Conservation (phyloP, 164 flowering plant species). For the Piper betle region DNA sequence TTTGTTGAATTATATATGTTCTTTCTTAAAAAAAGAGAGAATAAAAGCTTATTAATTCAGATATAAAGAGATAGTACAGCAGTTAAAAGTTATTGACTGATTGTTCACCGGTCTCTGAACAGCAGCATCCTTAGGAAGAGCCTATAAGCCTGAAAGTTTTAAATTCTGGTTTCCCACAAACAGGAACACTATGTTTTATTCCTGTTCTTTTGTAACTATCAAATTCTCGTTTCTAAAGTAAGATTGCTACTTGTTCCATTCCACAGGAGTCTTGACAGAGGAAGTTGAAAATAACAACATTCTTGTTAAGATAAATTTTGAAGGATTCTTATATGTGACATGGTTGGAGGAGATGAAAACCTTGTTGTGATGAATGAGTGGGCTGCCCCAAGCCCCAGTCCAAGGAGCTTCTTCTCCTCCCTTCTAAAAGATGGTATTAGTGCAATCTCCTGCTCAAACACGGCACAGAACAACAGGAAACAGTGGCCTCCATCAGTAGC, state of each 20-base stretch:
- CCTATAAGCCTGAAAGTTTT: too few species aligned
- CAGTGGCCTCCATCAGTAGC: conserved; percentile 13
- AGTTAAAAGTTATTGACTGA: too few species aligned
- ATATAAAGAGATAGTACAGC: too few species aligned
- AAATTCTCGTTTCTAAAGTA: not conserved
- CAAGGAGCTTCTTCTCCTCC: conserved; percentile 40
- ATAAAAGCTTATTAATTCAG: too few species aligned
- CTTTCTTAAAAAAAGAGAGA: too few species aligned
- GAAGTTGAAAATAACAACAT: not conserved
- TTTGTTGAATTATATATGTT: too few species aligned
- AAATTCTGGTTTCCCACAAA: not conserved
- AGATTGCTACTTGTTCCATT: not conserved
- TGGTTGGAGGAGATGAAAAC: conserved; percentile 56
- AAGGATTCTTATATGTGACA: conserved; percentile 4
- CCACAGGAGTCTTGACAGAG: not conserved
- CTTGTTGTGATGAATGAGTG: conserved; percentile 56
- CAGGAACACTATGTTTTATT: not conserved
- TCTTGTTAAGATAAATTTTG: not conserved
- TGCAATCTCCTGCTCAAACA: conserved; percentile 20
- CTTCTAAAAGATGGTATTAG: conserved; percentile 26
- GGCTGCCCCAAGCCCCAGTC: conserved; percentile 50
- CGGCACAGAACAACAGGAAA: conserved; percentile 14
- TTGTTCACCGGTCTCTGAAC: too few species aligned
- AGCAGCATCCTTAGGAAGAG: too few species aligned
- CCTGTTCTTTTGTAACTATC: not conserved